Conservation (phyloP, 768 basidiomycete genomes). For the Russula sp. region DNA sequence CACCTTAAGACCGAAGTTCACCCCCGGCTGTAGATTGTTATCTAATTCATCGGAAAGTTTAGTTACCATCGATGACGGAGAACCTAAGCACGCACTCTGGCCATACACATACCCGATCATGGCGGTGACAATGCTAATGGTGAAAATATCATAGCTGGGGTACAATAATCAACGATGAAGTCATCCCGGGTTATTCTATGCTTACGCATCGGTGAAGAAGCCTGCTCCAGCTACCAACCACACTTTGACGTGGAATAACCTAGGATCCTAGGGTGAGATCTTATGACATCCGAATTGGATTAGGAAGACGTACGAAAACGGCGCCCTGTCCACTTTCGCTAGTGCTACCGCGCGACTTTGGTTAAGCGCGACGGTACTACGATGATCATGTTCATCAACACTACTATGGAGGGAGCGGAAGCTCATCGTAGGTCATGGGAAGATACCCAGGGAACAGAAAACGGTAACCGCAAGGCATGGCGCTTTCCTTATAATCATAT, state of each 20-base stretch:
- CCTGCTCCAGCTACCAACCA: conserved; percentile 64
- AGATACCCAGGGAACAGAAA: not conserved
- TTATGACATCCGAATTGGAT: not conserved
- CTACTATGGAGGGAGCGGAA: conserved; percentile 13
- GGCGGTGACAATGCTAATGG: conserved; percentile 77
- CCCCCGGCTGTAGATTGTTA: conserved; percentile 42
- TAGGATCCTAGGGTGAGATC: conserved; percentile 20
- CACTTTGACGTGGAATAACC: conserved; percentile 52
- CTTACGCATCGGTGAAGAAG: conserved; percentile 86
- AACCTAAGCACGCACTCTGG: conserved; percentile 23
- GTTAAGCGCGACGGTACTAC: conserved; percentile 42
- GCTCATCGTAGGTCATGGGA: conserved; percentile 18
- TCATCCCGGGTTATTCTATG: conserved; percentile 1
- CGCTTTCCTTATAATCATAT: conserved; percentile 11
- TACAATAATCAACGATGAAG: not conserved
- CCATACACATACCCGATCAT: conserved; percentile 87
- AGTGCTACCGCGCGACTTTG: conserved; percentile 78
- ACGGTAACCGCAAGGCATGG: not conserved
- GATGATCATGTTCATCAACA: not conserved
- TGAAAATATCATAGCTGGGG: conserved; percentile 76
- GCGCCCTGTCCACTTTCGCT: conserved; percentile 82
- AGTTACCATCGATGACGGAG: not conserved
- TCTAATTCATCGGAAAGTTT: conserved; percentile 22
- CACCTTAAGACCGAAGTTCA: conserved; percentile 43
- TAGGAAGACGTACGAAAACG: conserved; percentile 64